phyloP scores from a whole-genome alignment of 2,329 filamentous ascomycete species.

The Penicillium sp. region DNA sequence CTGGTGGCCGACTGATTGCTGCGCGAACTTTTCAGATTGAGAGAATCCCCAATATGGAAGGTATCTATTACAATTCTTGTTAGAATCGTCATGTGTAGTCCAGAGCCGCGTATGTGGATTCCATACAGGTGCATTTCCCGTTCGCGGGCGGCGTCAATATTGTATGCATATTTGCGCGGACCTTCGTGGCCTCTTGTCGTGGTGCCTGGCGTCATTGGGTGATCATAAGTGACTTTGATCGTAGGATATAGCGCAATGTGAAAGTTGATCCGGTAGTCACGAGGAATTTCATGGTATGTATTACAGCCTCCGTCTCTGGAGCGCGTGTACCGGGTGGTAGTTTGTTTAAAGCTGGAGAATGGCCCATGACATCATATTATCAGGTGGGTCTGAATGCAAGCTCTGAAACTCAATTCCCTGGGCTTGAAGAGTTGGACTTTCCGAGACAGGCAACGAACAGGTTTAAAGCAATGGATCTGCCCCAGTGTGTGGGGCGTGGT shows the following conservation, averaged over 20 bases:
- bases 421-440: too few species aligned
- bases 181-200: not conserved
- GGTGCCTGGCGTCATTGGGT: not conserved
- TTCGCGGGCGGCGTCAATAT: slow-evolving; percentile 19
- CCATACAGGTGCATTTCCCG: slow-evolving; percentile 22
- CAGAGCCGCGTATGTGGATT: not conserved
- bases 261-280: not conserved
- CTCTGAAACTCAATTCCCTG: not conserved
- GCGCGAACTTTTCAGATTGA: slow-evolving; percentile 18
- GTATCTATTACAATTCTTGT: slow-evolving; percentile 6
- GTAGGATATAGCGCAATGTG: not conserved
- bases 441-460: too few species aligned
- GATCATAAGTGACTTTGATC: not conserved
- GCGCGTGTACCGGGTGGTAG: not conserved
- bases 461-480: not conserved
- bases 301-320: not conserved
- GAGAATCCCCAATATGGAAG: slow-evolving; percentile 23
- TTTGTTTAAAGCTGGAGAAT: not conserved
- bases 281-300: not conserved
- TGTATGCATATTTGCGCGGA: slow-evolving; percentile 22
- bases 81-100: not conserved
- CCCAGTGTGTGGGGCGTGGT: not conserved
- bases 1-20: slow-evolving; percentile 11
- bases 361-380: not conserved
- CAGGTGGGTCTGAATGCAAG: not conserved